These are phyloP conservation scores for Amanita exitialis DNA, from an alignment of 768 basidiomycete species.

Conservation along the genomic window DNA sequence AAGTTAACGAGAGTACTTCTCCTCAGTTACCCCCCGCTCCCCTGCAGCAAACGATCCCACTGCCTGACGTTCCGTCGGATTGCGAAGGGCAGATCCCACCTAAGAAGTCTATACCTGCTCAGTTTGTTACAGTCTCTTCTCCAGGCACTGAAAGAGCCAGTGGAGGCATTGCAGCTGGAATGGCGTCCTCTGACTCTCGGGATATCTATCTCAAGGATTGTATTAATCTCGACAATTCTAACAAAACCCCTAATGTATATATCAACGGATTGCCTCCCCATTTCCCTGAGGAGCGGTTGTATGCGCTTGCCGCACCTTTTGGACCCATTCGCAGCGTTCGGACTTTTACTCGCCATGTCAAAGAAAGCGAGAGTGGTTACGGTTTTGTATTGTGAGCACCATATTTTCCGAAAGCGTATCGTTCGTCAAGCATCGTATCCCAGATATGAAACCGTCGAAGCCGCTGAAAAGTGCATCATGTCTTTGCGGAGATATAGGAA, in stretches of 20 bases:
- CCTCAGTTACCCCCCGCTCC: slow-evolving; percentile 19
- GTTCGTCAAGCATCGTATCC: slow-evolving; percentile 1
- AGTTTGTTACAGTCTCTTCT: slow-evolving; percentile 1
- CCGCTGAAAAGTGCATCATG: slow-evolving; percentile 68
- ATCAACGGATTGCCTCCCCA: slow-evolving; percentile 83
- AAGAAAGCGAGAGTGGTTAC: slow-evolving; percentile 64
- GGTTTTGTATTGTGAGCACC: slow-evolving; percentile 68
- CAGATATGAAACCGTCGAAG: slow-evolving; percentile 59
- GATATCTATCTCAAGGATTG: slow-evolving; percentile 1
- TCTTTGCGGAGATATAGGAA: slow-evolving; percentile 63
- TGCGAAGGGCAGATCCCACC: slow-evolving; percentile 8
- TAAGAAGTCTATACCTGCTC: slow-evolving; percentile 6
- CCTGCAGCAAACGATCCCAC: slow-evolving; percentile 21
- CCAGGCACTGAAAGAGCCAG: neutral
- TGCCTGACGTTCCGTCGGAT: slow-evolving; percentile 16
- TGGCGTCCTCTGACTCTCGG: neutral
- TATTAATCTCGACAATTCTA: slow-evolving; percentile 8
- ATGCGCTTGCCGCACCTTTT: slow-evolving; percentile 60
- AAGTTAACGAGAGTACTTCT: neutral
- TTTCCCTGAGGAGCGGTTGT: slow-evolving; percentile 72
- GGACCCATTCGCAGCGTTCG: slow-evolving; percentile 69
- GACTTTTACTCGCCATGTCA: slow-evolving; percentile 77
- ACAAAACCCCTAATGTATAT: slow-evolving; percentile 71
- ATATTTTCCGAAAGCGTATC: neutral
- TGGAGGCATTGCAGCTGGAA: neutral